Evolutionary conservation across 768 basidiomycete genomes (phyloP), one percentile per base, ranked within the genome.

Genomic region (Leccinum subtestaceum): DNA sequence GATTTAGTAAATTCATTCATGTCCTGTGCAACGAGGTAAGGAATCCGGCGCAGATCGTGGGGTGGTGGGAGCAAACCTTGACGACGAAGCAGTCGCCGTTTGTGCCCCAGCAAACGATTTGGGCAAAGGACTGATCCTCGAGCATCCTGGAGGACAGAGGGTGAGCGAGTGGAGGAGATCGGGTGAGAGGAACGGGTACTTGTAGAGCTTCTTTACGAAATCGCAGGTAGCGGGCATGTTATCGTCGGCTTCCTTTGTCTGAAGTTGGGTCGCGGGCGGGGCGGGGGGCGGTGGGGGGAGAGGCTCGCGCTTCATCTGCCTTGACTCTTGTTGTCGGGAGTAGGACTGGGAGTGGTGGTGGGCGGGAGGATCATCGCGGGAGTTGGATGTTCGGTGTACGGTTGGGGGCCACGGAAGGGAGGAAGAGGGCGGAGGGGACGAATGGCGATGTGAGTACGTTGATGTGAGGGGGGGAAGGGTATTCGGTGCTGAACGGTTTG

Each of bases 1-100:
- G 81, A 84, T 74, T 93, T 94, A 38, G 94, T 95, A 75, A 96
- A 96, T 67, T 94, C 93, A 75, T 93, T 95, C 91, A 95, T 95
- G 78, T 95, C 94, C 83, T 81, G 63, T 0, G 43, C 50, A 62
- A 59, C 29, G 66, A 47, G 58, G 58, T 52, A 9, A 70, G 58
- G 53, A 27, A 53, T 31, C 15, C 17, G 56, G 36, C 27, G 50
- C 17, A 53, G 62, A 64, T 60, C 55, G 51, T n/a, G 27, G 2
- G 5, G 17, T 2, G 12, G 3, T 40, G 32, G 23, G 12, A n/a
- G 53, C 74, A 36, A 36, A 78, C 79, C 74, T 95, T 95, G 63
- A 96, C 93, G 68, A 95, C 88, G 68, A 96, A 96, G 66, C 88
- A 90, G 70, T 95, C 92, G 34, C 93, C 92, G 50, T 81, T 79